Evolutionary conservation across 176 grass and related monocot genomes (phyloP), one percentile per base, ranked within the genome.

Genomic region (Saccharum officinarum): DNA sequence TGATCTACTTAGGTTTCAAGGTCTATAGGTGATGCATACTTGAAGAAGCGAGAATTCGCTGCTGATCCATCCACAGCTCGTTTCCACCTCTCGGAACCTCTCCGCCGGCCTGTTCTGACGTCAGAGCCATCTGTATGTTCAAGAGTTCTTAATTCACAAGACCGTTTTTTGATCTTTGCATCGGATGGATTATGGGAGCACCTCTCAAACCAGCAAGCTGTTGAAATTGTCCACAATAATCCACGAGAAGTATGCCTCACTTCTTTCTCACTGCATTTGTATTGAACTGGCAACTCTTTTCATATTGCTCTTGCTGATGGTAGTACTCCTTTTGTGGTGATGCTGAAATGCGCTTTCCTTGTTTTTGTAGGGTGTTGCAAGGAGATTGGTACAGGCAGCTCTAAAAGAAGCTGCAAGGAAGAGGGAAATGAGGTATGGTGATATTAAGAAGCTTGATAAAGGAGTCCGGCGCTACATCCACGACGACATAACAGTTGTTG

Each of bases 181-280:
- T 92, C 97, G 9, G 97, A 98, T 82, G 97, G 97, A 86, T 87
- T 98, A 12, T 98, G 97, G 97, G 97, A 95, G 81, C 97, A 98
- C 72, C 84, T 98, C 75, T 91, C 86, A 36, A 98, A 98, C 66
- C 89, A 98, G 79, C 83, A 95, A 92, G 93, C 93, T 45, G 91
- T 94, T 5, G 97, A 98, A 79, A 95, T 90, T 30, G 88, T 90
- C 66, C 18, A 90, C 79, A 86, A 73, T 41, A 90, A 57, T 73
- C 84, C 88, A 31, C 79, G 88, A 73, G 66, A 33, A 73, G 88
- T 90, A 90, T n/a, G 83, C 2, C 22, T 11, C 59, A 3, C 0
- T 57, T 34, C 26, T 65, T 14, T 65, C n/a, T 42, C 67, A 0
- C n/a, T 34, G 10, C 8, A 60, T 22, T 41, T 3, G 18, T 33